Conservation (phyloP, 345 rosid genomes). For the Sisymbrium irio region DNA sequence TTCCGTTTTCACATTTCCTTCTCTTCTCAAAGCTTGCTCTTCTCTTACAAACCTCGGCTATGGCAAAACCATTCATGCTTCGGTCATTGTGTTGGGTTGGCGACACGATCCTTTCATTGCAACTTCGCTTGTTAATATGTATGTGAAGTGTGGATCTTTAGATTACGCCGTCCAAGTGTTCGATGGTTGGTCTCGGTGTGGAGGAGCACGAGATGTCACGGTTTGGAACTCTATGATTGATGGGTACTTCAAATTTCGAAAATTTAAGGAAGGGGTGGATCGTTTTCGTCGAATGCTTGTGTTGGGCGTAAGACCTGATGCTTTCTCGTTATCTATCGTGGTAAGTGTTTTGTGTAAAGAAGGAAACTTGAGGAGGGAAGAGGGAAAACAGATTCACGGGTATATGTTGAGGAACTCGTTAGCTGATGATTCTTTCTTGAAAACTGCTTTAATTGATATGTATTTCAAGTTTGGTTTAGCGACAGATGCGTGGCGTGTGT, state of each 20-base stretch:
- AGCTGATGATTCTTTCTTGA: constrained; percentile 52
- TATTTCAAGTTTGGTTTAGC: constrained; percentile 45
- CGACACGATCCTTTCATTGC: constrained; percentile 50
- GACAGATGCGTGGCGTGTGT: constrained; percentile 49
- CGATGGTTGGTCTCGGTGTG: constrained; percentile 46
- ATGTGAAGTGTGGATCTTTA: constrained; percentile 62
- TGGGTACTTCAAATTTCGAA: constrained; percentile 54
- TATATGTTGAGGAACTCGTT: constrained; percentile 45
- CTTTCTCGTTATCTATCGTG: constrained; percentile 55
- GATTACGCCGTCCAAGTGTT: constrained; percentile 60
- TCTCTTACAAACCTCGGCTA: constrained; percentile 39
- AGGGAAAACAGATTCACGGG: constrained; percentile 63
- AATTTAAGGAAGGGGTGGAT: constrained; percentile 41
- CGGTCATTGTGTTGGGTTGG: constrained; percentile 45
- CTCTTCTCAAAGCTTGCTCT: constrained; percentile 67
- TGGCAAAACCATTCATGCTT: constrained; percentile 59
- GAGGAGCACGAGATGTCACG: constrained; percentile 45
- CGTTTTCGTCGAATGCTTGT: constrained; percentile 55
- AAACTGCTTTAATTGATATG: constrained; percentile 58
- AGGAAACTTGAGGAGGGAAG: constrained; percentile 35
- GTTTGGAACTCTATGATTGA: constrained; percentile 71
- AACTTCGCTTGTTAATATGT: constrained; percentile 63
- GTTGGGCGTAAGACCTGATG: constrained; percentile 62
- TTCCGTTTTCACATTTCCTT: constrained; percentile 57
- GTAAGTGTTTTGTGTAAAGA: constrained; percentile 44